A percentile compares a stretch with the other conserved stretches of the same genome.
Conservation (phyloP, 805 yeast genomes). For the Yarrowia deformans region DNA sequence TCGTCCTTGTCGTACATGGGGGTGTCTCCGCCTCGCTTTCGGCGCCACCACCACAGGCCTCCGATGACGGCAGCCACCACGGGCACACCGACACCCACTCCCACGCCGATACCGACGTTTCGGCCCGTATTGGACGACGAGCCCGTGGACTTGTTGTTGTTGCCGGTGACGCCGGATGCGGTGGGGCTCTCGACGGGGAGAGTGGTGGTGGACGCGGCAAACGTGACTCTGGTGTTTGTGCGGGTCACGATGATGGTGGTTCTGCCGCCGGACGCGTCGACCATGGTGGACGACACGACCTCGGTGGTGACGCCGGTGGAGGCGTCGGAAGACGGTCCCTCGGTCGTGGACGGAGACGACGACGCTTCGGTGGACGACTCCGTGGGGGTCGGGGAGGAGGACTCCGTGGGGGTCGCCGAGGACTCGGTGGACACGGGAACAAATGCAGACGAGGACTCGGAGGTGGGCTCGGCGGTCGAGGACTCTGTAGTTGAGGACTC, state of each 20-base stretch:
- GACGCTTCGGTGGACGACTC: conserved; percentile 4
- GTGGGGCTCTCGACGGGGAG: conserved; percentile 5
- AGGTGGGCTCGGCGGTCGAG: not conserved
- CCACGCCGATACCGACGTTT: conserved; percentile 67
- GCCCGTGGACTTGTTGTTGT: conserved; percentile 23
- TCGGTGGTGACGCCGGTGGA: not conserved
- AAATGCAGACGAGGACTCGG: conserved; percentile 17
- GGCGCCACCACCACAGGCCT: conserved; percentile 42
- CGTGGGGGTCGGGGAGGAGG: not conserved
- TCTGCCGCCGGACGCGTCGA: conserved; percentile 23
- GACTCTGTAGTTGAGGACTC: not conserved
- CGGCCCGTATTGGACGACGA: conserved; percentile 42
- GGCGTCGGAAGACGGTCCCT: not conserved
- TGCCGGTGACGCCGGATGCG: conserved; percentile 11
- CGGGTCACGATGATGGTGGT: conserved; percentile 30
- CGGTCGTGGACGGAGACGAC: conserved; percentile 13
- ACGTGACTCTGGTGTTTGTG: conserved; percentile 25
- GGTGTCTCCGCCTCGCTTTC: conserved; percentile 41
- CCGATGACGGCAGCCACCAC: conserved; percentile 53
- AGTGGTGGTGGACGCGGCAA: conserved; percentile 15
- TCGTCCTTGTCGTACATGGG: conserved; percentile 42
- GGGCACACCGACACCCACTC: conserved; percentile 73
- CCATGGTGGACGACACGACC: conserved; percentile 7
- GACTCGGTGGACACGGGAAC: conserved; percentile 3
- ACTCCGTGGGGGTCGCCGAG: not conserved